Conservation (phyloP, 352 stramenopile species). For the Pythium volutum region DNA sequence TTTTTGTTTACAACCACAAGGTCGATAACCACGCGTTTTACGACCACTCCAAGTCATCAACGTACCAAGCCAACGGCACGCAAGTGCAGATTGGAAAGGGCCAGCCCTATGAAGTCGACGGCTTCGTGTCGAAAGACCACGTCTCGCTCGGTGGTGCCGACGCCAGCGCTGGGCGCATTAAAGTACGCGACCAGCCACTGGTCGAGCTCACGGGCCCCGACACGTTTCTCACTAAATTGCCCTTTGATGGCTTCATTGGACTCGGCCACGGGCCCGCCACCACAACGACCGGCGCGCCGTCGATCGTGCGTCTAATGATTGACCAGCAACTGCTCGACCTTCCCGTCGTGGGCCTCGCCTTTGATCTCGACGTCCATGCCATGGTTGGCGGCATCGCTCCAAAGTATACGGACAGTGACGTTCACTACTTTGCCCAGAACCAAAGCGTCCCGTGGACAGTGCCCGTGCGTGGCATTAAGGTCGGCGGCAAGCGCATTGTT, state of each 20-base stretch:
- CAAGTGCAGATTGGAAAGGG: no score
- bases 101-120: no score
- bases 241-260: conserved; percentile 10
- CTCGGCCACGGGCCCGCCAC: neutral
- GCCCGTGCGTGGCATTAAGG: conserved; percentile 6
- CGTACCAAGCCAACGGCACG: conserved; percentile 19
- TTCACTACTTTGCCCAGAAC: conserved; percentile 7
- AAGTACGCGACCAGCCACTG: neutral
- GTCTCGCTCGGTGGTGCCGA: neutral
- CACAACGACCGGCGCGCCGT: conserved; percentile 1
- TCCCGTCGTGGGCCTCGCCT: conserved; percentile 1
- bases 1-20: conserved; percentile 11
- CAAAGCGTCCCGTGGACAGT: neutral
- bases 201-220: conserved; percentile 9
- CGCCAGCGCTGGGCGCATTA: neutral
- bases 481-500: conserved; percentile 3
- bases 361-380: neutral
- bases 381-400: conserved; percentile 17
- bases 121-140: conserved; percentile 14
- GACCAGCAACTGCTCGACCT: conserved; percentile 9
- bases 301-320: conserved; percentile 9
- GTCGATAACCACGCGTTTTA: conserved; percentile 8
- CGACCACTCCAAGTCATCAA: conserved; percentile 21
- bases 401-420: neutral
- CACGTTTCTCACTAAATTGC: neutral